Conservation (phyloP, 371 early-diverging fungal genomes). For the Phascolomyces articulosus region DNA sequence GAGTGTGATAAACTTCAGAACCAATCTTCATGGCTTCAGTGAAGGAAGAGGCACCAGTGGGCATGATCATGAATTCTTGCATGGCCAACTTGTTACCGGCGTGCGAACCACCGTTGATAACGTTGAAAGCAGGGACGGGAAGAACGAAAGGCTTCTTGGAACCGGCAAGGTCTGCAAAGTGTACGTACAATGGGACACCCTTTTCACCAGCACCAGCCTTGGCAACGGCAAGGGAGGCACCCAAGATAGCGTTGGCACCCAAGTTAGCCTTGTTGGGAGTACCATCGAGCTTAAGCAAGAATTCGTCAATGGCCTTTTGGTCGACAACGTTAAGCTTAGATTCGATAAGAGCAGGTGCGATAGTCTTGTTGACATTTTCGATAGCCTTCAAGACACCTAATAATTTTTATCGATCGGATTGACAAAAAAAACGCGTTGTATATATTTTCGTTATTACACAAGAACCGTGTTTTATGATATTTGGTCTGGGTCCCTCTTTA, state of each 20-base stretch:
- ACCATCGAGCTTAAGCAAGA: constrained; percentile 92
- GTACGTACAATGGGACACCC: constrained; percentile 91
- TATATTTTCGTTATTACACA: not conserved
- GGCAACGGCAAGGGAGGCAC: constrained; percentile 96
- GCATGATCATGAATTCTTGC: constrained; percentile 99
- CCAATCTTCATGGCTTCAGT: constrained; percentile 98
- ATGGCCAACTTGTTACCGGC: constrained; percentile 99
- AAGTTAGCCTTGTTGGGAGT: constrained; percentile 95
- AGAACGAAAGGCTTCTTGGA: constrained; percentile 88
- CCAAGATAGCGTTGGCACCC: constrained; percentile 99
- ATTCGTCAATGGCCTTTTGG: constrained; percentile 92
- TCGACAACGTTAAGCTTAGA: constrained; percentile 78
- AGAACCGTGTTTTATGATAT: not conserved
- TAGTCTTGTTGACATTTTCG: constrained; percentile 88
- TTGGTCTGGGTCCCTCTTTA: too few species aligned
- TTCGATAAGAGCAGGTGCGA: constrained; percentile 84
- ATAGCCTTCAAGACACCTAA: constrained; percentile 92
- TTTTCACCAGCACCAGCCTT: constrained; percentile 96
- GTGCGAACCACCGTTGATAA: constrained; percentile 99
- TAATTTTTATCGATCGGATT: not conserved
- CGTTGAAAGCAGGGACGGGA: constrained; percentile 99
- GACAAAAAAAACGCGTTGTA: too few species aligned
- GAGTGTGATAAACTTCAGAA: constrained; percentile 94
- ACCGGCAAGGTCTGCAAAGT: constrained; percentile 89
- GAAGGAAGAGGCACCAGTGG: constrained; percentile 94